Base-by-base conservation (phyloP, 1,139 yeast species). In the Protomyces gravidus region DNA sequence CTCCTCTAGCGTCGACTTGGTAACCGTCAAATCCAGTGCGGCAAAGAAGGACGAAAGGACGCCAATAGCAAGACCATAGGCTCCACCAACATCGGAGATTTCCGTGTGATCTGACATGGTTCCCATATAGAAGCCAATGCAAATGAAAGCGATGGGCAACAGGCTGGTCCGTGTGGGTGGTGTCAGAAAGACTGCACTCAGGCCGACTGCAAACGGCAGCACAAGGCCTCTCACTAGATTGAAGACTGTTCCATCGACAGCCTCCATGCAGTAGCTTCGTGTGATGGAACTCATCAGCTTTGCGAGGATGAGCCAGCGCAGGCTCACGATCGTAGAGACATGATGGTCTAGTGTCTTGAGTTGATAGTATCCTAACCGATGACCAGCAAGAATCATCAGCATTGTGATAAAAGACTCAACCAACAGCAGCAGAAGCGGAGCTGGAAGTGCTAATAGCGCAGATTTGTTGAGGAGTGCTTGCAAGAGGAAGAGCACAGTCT, bases 181-280 rank as follows among this genome's bases (percentile, higher is more conserved):
- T n/a, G 26, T 32, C 19, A 60, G 50, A 45, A 56, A 55, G 7
- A 60, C 15, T 21, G 49, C 53, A 3, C 58, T 50, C 19, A 60
- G 55, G 2, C 48, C 47, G n/a, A 60, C 56, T 7, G 62, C 58
- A 28, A 60, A 55, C 19, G 62, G 62, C 33, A 60, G 45, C 11
- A 60, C 56, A 15, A 60, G 52, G 21, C 62, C 62, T 6, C 62
- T 52, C 13, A 53, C 59, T 25, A 60, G 58, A 27, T 60, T 60
- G 55, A 55, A 60, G 49, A 60, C 58, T 4, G 62, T 55, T 26
- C 55, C 62, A n/a, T 55, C 58, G 27, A 60, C 62, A 15, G 53
- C 53, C 6, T 60, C 60, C 45, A 60, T 46, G 28, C 62, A 60
- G 47, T 60, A 60, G 7, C 61, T 55, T 19, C 58, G 28, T 17